These are phyloP conservation scores for Drechmeria coniospora DNA, from an alignment of 2,329 filamentous ascomycete genomes.

Conservation along the genomic window DNA sequence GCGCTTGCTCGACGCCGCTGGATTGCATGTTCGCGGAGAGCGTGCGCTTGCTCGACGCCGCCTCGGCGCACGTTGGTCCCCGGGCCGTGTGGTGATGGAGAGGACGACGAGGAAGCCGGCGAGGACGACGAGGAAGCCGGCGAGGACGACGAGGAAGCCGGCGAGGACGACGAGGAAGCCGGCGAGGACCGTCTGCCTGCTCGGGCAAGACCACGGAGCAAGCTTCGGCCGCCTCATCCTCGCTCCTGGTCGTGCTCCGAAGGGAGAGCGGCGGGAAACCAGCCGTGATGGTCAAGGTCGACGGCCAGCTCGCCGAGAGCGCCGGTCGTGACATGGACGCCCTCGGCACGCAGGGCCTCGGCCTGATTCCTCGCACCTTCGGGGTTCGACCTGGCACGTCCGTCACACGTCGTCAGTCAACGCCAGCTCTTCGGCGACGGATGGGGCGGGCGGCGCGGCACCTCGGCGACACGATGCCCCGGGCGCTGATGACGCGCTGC, in stretches of 20 bases:
- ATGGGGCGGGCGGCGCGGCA: slow-evolving; percentile 16
- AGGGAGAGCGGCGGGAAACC: slow-evolving; percentile 37
- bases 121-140: no score
- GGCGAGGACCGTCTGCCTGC: not conserved
- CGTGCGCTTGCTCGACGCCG: no score
- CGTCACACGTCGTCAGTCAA: not conserved
- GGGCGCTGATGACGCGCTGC: slow-evolving; percentile 85
- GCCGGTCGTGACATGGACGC: slow-evolving; percentile 31
- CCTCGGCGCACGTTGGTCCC: no score
- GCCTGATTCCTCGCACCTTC: slow-evolving; percentile 35
- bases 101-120: no score
- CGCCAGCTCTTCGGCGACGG: not conserved
- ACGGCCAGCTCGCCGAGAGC: slow-evolving; percentile 37
- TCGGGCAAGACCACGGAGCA: slow-evolving; percentile 2
- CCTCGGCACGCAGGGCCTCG: slow-evolving; percentile 32
- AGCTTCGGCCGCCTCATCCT: not conserved
- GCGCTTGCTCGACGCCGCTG: no score
- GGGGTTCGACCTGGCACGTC: slow-evolving; percentile 27
- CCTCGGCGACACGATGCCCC: slow-evolving; percentile 75
- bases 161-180: no score
- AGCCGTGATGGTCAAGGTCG: slow-evolving; percentile 35
- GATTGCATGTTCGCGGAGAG: no score
- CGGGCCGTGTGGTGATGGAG: no score
- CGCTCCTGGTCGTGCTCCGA: slow-evolving; percentile 13
- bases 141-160: no score